Evolutionary conservation across 2,329 filamentous ascomycete genomes (phyloP), one percentile per base, ranked within the genome.

Genomic region (Tolypocladium ovalisporum): DNA sequence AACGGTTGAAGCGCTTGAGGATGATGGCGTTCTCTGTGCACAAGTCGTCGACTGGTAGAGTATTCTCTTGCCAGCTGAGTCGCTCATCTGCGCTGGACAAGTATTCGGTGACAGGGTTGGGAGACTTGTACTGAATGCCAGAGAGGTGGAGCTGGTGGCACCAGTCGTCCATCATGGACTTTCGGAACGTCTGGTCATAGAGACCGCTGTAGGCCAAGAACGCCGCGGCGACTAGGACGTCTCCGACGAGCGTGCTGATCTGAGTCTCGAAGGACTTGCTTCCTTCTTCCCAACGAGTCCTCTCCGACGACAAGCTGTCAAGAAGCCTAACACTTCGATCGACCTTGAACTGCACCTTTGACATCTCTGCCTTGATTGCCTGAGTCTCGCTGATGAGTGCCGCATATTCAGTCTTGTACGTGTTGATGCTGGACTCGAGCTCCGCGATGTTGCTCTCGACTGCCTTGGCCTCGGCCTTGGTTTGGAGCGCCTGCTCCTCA

Each of bases 11-110:
- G 58, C 94, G 87, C 78, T 97, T 91, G 60, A 99, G 83, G 63
- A 99, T 88, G 67, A 99, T 97, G 51, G 95, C 94, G 68, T 99
- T 99, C 73, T 99, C 94, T 0, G 94, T 99, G 79, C 94, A 99
- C 44, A 99, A 82, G 68, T 99, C 94, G 70, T 99, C 94, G 5
- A 97, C 93, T 2, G 95, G 94, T 54, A 99, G 77, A 19, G 87
- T 87, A 69, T 99, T 90, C 66, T 92, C 88, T 75, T 99, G 95
- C 94, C 94, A 99, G 62, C 88, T 84, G 37, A 99, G 81, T 61
- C 94, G 85, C 75, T 99, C 92, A 70, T 99, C 95, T 5, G 95
- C 93, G 29, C 90, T 96, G 6, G 95, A 99, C 19, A 99, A 80
- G 67, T 97, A 99, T 70, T 99, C 94, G 0, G 94, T 96, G 52